Conservation (phyloP, 352 stramenopile species). For the Thalassiosira delicatula region DNA sequence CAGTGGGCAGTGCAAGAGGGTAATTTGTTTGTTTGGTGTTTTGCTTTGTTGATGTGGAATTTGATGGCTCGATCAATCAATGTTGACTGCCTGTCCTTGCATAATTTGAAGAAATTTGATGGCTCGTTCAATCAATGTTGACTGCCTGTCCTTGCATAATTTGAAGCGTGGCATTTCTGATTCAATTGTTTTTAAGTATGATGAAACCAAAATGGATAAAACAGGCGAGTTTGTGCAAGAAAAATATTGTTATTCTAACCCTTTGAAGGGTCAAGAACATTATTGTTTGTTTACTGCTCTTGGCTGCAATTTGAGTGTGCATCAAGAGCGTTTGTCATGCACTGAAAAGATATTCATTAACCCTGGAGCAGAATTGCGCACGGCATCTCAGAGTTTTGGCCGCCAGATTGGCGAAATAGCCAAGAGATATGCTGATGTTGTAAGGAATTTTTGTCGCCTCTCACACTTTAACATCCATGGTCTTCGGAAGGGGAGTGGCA, state of each 20-base stretch:
- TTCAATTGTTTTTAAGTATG: constrained; percentile 48
- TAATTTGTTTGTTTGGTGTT: constrained; percentile 60
- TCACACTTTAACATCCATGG: constrained; percentile 57
- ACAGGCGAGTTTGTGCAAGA: constrained; percentile 41
- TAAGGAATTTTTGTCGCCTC: constrained; percentile 13
- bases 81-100: constrained; percentile 45
- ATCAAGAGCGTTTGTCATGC: constrained; percentile 14
- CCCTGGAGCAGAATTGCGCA: constrained; percentile 7
- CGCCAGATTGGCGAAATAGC: constrained; percentile 32
- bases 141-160: constrained; percentile 22
- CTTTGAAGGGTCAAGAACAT: constrained; percentile 14
- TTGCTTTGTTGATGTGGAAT: constrained; percentile 52
- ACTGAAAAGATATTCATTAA: constrained; percentile 49
- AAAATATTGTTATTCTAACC: constrained; percentile 63
- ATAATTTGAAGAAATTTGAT: constrained; percentile 51
- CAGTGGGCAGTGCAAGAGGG: constrained; percentile 32
- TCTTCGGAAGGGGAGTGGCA: constrained; percentile 52
- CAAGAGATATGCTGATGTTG: constrained; percentile 12
- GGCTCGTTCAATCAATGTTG: constrained; percentile 25
- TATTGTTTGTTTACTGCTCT: constrained; percentile 36
- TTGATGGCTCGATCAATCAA: constrained; percentile 43
- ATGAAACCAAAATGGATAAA: constrained; percentile 59
- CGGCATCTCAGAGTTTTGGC: constrained; percentile 45
- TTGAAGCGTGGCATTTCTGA: constrained; percentile 31
- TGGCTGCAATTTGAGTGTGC: constrained; percentile 37